Conservation (phyloP, 108 stramenopile genomes). For the Epithemia pelagica region DNA sequence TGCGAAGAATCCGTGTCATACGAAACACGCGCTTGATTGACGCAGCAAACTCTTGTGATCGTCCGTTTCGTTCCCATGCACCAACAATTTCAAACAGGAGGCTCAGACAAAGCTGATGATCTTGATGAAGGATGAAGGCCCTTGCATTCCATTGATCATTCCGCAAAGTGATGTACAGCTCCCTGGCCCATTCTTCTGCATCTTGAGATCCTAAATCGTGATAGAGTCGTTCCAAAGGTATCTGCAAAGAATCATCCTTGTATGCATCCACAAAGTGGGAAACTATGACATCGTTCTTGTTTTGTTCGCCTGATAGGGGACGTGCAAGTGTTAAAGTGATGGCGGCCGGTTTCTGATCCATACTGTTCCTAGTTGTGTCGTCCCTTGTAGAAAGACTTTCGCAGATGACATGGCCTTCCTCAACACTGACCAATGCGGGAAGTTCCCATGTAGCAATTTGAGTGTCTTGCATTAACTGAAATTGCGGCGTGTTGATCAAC, state of each 20-base stretch:
- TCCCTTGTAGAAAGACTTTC: background rate
- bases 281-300: background rate
- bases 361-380: background rate
- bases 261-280: background rate
- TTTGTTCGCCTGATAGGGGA: background rate
- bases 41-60: background rate
- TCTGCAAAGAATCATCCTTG: background rate
- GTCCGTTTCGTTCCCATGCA: background rate
- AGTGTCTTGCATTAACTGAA: background rate
- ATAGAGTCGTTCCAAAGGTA: background rate
- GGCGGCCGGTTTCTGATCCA: background rate
- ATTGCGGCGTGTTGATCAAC: background rate
- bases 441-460: background rate
- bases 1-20: background rate
- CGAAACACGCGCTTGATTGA: background rate
- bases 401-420: background rate
- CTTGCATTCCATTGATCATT: background rate
- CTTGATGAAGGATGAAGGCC: background rate
- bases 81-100: background rate
- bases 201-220: background rate
- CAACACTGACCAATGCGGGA: background rate
- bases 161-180: background rate
- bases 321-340: background rate
- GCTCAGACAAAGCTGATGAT: background rate
- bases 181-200: background rate